phyloP scores from a whole-genome alignment of 2,329 filamentous ascomycete species.

The Dissoconium aciculare region DNA sequence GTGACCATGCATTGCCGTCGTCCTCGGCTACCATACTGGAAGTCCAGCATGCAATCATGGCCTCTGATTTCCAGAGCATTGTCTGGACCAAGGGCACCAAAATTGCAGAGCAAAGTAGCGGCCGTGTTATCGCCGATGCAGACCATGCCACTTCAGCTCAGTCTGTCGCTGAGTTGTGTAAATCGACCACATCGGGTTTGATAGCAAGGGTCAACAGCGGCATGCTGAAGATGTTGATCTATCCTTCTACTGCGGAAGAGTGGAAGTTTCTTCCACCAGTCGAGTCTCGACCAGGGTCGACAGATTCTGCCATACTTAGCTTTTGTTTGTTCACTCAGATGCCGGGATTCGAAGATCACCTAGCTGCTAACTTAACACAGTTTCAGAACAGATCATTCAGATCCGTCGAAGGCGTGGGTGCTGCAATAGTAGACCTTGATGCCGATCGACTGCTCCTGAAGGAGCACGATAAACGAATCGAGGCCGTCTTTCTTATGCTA shows the following conservation, averaged over 20 bases:
- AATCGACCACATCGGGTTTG: conserved; percentile 11
- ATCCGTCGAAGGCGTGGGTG: no score
- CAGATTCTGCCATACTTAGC: conserved; percentile 3
- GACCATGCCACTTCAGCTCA: conserved; percentile 2
- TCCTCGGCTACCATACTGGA: no score
- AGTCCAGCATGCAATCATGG: no score
- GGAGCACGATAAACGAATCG: conserved; percentile 4
- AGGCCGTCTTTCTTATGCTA: conserved; percentile 18
- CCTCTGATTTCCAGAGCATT: conserved; percentile 10
- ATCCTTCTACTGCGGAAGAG: conserved; percentile 14
- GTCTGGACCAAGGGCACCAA: conserved; percentile 6
- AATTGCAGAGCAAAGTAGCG: conserved; percentile 2
- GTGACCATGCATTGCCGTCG: no score
- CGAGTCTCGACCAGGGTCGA: neutral
- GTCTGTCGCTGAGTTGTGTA: conserved; percentile 13
- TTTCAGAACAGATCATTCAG: no score
- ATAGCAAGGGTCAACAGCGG: conserved; percentile 8
- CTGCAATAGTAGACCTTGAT: conserved; percentile 2
- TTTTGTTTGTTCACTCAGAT: conserved; percentile 8
- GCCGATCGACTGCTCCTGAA: conserved; percentile 4
- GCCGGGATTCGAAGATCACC: conserved; percentile 1
- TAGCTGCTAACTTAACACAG: no score
- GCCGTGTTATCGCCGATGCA: conserved; percentile 4
- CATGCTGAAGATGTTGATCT: conserved; percentile 13
- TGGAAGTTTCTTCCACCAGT: conserved; percentile 17